Percentiles rank a stretch among this genome's conserved stretches.
Conservation (phyloP, 1,284 basidiomycete genomes). For the Naganishia albida region DNA sequence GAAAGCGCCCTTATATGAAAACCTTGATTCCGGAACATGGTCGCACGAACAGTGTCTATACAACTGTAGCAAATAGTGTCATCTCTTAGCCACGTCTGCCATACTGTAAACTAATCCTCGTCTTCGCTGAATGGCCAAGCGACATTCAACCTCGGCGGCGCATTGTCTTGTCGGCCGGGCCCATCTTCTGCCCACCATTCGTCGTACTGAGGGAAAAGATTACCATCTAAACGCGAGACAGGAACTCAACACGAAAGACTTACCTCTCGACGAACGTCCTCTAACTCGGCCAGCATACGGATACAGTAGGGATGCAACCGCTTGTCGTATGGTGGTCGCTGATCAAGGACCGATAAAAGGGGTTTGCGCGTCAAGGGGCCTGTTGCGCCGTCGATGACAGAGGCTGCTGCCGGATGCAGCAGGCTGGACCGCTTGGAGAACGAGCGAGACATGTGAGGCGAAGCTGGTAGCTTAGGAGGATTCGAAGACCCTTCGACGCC, state of each 20-base stretch:
- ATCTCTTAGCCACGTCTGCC: too few relatives aligned
- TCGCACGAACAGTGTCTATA: too few relatives aligned
- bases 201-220: constrained; percentile 43
- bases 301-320: constrained; percentile 56
- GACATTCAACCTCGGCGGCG: constrained; percentile 53
- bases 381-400: constrained; percentile 40
- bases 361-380: constrained; percentile 18
- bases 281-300: constrained; percentile 56
- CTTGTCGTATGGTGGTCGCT: constrained; percentile 40
- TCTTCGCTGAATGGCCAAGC: constrained; percentile 55
- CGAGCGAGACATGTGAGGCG: constrained; percentile 52
- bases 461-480: constrained; percentile 42
- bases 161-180: constrained; percentile 51
- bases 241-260: constrained; percentile 30
- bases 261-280: constrained; percentile 56
- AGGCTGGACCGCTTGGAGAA: constrained; percentile 53
- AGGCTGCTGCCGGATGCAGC: constrained; percentile 50
- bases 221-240: not conserved
- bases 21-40: too few relatives aligned
- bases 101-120: constrained; percentile 43
- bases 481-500: constrained; percentile 38
- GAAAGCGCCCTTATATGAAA: too few relatives aligned
- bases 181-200: constrained; percentile 55
- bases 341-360: constrained; percentile 9
- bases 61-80: too few relatives aligned